These are phyloP conservation scores for Cystobasidium sp. DNA, from an alignment of 1,284 basidiomycete genomes.

Conservation along the genomic window DNA sequence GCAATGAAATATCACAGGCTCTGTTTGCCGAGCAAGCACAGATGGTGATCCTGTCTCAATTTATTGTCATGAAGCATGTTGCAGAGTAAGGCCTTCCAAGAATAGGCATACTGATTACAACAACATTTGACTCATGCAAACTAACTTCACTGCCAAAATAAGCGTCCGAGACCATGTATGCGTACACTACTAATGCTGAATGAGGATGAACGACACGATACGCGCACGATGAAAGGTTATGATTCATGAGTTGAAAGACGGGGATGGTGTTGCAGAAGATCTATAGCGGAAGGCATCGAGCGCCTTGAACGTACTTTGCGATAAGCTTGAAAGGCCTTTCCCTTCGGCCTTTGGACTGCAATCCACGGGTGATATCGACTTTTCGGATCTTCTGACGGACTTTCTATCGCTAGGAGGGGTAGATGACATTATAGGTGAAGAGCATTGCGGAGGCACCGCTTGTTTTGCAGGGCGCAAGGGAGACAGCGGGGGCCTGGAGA, in stretches of 20 bases:
- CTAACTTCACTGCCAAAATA: background rate
- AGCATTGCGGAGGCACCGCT: background rate
- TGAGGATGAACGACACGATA: too few relatives aligned
- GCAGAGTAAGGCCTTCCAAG: background rate
- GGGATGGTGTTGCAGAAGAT: background rate
- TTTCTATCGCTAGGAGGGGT: background rate
- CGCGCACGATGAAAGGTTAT: too few relatives aligned
- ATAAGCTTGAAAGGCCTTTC: background rate
- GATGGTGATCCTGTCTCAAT: too few relatives aligned
- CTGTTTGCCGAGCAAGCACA: too few relatives aligned
- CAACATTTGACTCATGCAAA: background rate
- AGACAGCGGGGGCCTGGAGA: background rate
- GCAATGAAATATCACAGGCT: too few relatives aligned
- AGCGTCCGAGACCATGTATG: background rate
- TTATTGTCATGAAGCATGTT: too few relatives aligned
- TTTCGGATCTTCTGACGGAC: background rate
- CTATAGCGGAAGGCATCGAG: slow-evolving; percentile 17
- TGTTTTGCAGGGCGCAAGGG: background rate
- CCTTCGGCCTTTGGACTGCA: background rate
- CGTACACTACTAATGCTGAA: background rate
- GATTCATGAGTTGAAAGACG: background rate
- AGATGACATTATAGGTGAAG: background rate
- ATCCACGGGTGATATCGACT: background rate
- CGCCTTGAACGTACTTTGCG: background rate
- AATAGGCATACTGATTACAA: background rate